Conservation (phyloP, 2,329 filamentous ascomycete species). For the Alternaria gaisen region DNA sequence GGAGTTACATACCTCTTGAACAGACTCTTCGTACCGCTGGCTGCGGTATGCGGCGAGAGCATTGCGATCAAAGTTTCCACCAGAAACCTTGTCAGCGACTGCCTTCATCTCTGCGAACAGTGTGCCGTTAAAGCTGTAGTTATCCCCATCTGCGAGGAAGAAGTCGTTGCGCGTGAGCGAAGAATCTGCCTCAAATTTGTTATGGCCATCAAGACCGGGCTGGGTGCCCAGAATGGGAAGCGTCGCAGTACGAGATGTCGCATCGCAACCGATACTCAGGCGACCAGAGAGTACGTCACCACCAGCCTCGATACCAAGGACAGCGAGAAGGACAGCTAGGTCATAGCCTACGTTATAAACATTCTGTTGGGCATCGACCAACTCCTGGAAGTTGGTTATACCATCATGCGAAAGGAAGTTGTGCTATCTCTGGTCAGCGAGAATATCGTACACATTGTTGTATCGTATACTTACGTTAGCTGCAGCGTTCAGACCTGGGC, state of each 20-base stretch:
- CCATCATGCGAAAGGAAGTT: constrained; percentile 55
- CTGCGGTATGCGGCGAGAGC: constrained; percentile 51
- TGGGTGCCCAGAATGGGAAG: constrained; percentile 45
- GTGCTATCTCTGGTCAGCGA: constrained; percentile 15
- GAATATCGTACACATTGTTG: background rate
- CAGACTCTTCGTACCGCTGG: constrained; percentile 52
- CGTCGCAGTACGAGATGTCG: constrained; percentile 53
- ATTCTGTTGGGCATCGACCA: constrained; percentile 58
- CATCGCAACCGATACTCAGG: constrained; percentile 58
- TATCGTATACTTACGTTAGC: constrained; percentile 43
- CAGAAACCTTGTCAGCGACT: constrained; percentile 34
- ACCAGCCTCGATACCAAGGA: constrained; percentile 52
- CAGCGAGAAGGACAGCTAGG: constrained; percentile 52
- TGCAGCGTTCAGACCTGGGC: constrained; percentile 55
- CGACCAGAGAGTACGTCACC: constrained; percentile 55
- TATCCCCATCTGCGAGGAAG: constrained; percentile 48
- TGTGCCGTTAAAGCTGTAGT: constrained; percentile 54
- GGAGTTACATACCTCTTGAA: constrained; percentile 35
- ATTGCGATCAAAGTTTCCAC: constrained; percentile 51
- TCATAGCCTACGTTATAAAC: constrained; percentile 58
- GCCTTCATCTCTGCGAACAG: constrained; percentile 53
- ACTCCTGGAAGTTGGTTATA: constrained; percentile 54
- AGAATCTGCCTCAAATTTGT: constrained; percentile 55
- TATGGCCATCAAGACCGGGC: constrained; percentile 56
- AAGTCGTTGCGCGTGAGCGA: constrained; percentile 55